These are phyloP conservation scores for Colletotrichum tropicicola DNA, from an alignment of 2,329 filamentous ascomycete species.

Conservation along the genomic window DNA sequence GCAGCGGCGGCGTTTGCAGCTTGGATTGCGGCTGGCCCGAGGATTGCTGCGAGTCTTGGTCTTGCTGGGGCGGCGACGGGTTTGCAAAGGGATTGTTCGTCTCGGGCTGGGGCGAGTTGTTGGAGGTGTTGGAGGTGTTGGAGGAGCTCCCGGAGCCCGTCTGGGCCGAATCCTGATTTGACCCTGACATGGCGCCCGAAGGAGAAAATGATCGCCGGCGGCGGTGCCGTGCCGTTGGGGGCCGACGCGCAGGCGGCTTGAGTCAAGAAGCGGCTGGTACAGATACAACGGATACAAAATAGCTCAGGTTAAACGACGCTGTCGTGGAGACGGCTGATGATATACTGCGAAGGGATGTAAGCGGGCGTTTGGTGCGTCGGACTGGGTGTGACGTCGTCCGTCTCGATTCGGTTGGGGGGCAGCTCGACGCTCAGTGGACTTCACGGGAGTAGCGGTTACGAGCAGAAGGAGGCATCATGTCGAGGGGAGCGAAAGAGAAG, in stretches of 20 bases:
- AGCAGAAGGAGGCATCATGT: conserved; percentile 20
- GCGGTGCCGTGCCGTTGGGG: background rate
- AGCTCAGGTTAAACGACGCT: background rate
- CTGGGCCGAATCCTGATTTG: conserved; percentile 8
- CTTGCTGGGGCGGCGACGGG: conserved; percentile 7
- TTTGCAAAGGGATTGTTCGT: conserved; percentile 5
- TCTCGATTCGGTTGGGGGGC: background rate
- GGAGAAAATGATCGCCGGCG: conserved; percentile 14
- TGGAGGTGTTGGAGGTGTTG: background rate
- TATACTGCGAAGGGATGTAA: background rate
- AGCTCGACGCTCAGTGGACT: conserved; percentile 14
- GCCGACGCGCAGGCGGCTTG: background rate
- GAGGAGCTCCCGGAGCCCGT: conserved; percentile 5
- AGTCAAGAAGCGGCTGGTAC: background rate
- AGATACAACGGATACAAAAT: background rate
- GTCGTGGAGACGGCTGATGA: background rate
- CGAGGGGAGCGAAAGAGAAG: background rate
- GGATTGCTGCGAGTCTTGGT: background rate
- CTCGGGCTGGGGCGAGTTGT: background rate
- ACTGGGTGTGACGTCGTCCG: background rate
- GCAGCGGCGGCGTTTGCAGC: conserved; percentile 12
- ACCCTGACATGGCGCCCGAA: conserved; percentile 6
- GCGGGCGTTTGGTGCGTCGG: background rate
- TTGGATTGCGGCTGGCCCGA: background rate
- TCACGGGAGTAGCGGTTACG: conserved; percentile 17